Conservation (phyloP, 805 yeast species). For the Metschnikowia kunwiensis region DNA sequence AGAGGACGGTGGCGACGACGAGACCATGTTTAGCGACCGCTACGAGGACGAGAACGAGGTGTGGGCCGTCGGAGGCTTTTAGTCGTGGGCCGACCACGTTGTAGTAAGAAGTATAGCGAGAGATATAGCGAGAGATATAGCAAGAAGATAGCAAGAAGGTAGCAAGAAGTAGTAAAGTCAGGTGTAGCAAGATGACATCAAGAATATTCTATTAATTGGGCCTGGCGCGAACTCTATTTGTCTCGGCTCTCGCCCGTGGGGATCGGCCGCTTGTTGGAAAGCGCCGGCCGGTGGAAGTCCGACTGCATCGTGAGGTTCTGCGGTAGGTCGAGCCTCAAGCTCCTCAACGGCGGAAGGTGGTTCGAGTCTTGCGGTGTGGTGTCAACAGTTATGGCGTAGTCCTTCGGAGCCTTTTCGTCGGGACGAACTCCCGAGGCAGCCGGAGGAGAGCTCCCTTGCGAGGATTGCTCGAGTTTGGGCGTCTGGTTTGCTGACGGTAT, state of each 20-base stretch:
- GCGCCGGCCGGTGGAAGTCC: slow-evolving; percentile 5
- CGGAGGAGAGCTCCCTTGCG: background rate
- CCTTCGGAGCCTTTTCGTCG: too few relatives aligned
- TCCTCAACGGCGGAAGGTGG: slow-evolving; percentile 47
- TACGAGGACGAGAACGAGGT: slow-evolving; percentile 83
- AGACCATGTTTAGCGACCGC: slow-evolving; percentile 78
- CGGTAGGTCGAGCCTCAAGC: slow-evolving; percentile 51
- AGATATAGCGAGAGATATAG: too few relatives aligned
- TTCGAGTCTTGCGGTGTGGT: slow-evolving; percentile 12
- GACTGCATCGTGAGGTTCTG: slow-evolving; percentile 29
- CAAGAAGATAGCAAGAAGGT: too few relatives aligned
- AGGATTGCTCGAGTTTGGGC: slow-evolving; percentile 1
- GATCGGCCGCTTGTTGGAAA: slow-evolving; percentile 3
- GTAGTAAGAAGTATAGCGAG: too few relatives aligned
- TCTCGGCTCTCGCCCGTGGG: slow-evolving; percentile 8
- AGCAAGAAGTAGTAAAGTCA: too few relatives aligned
- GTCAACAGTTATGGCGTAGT: too few relatives aligned
- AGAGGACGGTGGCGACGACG: slow-evolving; percentile 86
- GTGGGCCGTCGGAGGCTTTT: slow-evolving; percentile 74
- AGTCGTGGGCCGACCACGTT: too few relatives aligned
- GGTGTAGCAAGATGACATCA: too few relatives aligned
- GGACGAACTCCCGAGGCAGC: too few relatives aligned
- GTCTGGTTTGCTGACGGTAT: slow-evolving; percentile 1
- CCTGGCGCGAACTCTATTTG: too few relatives aligned
- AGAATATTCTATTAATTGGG: background rate